Evolutionary conservation across 139 green algal species (phyloP), one percentile per base, ranked within the genome.

Genomic region (Haematococcus sp.): DNA sequence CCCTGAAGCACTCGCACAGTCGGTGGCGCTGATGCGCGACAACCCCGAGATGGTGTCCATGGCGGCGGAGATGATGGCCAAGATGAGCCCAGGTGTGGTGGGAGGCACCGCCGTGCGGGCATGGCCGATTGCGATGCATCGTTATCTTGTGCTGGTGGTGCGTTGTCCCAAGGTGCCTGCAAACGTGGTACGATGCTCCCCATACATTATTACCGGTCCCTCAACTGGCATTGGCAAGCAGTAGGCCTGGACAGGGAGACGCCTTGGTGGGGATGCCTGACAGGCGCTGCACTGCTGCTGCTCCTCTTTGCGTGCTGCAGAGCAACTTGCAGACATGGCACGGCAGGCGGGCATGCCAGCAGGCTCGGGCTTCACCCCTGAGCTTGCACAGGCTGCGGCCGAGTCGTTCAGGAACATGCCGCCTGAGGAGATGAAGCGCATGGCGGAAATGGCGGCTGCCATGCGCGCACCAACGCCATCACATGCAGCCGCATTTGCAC

Each of bases 361-460:
- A 71, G 54, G 54, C 31, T 31, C 54, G 2, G 28, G 9, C 27
- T 11, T 59, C 3, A 63, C 4, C n/a, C 52, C 71, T 31, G 73
- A 72, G 4, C 65, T 78, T 63, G 35, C 59, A 1, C 65, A 64
- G 32, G 27, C 35, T 3, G 63, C 67, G 9, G 74, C 79, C 30
- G 49, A 78, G 30, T 35, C 31, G 49, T 31, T 85, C 43, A 56
- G 44, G 25, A 76, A 1, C 67, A 72, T 81, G 75, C 19, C 65
- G 1, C 67, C 67, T 20, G 75, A 81, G 56, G 44, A 81, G 68
- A 25, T 81, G 22, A 31, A 68, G 68, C 65, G 33, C 32, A 79
- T 79, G 73, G 59, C 73, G 5, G 63, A 59, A 30, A 69, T 69
- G 63, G 27, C 60, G 27, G 28, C 16, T 16, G 60, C 60, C 40